Conservation (phyloP, 352 stramenopile genomes). For the Pythium vanterpoolii region DNA sequence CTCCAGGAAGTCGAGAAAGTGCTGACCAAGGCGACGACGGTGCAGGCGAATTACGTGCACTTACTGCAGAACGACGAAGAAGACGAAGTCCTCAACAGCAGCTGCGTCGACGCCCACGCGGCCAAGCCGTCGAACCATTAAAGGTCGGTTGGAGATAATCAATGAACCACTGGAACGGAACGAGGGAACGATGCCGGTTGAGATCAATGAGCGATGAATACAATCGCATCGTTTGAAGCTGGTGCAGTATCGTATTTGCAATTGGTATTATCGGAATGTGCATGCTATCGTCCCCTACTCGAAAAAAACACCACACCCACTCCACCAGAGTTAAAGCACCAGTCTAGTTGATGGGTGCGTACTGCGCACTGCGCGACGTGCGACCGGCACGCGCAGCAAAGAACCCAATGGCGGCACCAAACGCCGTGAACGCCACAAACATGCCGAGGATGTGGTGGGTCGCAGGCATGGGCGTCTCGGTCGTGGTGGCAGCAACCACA, state of each 20-base stretch:
- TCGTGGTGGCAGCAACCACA: conserved; percentile 2
- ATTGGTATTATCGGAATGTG: too few species aligned
- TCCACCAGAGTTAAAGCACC: neutral
- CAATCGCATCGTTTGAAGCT: too few species aligned
- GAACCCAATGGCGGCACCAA: conserved; percentile 32
- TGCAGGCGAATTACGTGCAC: conserved; percentile 71
- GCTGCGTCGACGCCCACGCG: neutral
- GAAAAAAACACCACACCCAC: too few species aligned
- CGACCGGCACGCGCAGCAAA: conserved; percentile 22
- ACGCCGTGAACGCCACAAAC: conserved; percentile 31
- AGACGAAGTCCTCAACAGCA: neutral
- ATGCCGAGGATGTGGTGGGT: conserved; percentile 27
- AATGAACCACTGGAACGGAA: neutral
- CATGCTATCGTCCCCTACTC: too few species aligned
- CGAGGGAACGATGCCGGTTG: neutral
- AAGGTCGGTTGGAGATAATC: too few species aligned
- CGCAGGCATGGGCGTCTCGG: conserved; percentile 6
- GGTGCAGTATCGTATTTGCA: too few species aligned
- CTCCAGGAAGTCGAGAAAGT: conserved; percentile 54
- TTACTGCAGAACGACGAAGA: conserved; percentile 35
- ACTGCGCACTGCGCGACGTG: conserved; percentile 25
- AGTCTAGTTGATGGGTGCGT: conserved; percentile 27
- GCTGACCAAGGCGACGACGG: conserved; percentile 56
- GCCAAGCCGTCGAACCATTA: conserved; percentile 1
- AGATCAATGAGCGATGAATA: too few species aligned